Evolutionary conservation across 73 alveolate genomes (phyloP).

Genomic region (Paramecium primaurelia): DNA sequence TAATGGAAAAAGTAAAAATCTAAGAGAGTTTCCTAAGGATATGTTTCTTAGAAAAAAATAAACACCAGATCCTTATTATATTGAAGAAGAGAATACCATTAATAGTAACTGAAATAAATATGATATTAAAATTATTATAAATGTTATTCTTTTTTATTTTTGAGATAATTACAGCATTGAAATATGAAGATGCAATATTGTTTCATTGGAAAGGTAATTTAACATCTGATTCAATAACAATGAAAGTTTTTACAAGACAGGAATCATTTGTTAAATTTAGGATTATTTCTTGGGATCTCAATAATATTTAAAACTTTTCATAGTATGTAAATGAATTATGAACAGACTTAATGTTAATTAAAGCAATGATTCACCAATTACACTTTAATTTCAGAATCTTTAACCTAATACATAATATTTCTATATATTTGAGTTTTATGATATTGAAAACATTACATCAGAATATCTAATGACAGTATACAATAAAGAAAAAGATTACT

Average conservation of each 20-base stretch:
- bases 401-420: background rate
- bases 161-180: background rate
- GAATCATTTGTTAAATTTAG: background rate
- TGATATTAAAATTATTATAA: background rate
- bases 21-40: background rate
- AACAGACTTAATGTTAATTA: background rate
- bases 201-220: constrained; percentile 48
- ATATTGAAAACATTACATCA: background rate
- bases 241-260: constrained; percentile 1
- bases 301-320: background rate
- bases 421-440: background rate
- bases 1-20: background rate
- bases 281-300: background rate
- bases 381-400: background rate
- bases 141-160: background rate
- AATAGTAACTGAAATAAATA: constrained; percentile 3
- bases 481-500: background rate
- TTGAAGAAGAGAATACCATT: constrained; percentile 1
- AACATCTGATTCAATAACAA: constrained; percentile 6
- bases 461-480: background rate
- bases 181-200: background rate
- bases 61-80: background rate
- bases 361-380: background rate
- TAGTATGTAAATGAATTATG: background rate
- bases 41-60: background rate